Conservation (phyloP, 345 rosid species). For the Pugionium dolabratum region DNA sequence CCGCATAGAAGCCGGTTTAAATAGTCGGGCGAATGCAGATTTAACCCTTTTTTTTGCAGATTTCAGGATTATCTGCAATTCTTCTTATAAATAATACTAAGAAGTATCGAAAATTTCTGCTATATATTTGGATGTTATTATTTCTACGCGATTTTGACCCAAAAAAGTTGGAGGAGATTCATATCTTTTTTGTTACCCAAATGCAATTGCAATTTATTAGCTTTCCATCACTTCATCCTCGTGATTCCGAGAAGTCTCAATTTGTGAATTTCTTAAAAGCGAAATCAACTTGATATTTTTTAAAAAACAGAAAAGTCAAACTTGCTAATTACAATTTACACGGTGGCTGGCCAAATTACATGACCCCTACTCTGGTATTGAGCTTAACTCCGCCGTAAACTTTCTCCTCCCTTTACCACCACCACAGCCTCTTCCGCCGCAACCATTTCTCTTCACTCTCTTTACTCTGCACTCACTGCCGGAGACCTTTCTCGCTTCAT, state of each 20-base stretch:
- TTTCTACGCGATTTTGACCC: constrained; percentile 25
- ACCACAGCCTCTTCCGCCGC: constrained; percentile 37
- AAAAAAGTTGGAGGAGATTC: constrained; percentile 8
- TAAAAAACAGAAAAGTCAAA: constrained; percentile 6
- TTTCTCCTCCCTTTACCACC: constrained; percentile 45
- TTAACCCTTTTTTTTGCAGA: too few relatives aligned
- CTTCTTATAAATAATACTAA: too few relatives aligned
- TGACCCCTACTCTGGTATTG: constrained; percentile 69
- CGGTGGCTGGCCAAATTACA: constrained; percentile 20
- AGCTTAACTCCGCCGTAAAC: constrained; percentile 57
- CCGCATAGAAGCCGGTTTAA: too few relatives aligned
- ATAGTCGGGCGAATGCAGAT: too few relatives aligned
- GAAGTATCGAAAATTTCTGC: too few relatives aligned
- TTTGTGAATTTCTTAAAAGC: neutral
- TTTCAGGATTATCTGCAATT: too few relatives aligned
- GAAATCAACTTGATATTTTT: neutral
- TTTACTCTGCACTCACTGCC: constrained; percentile 13
- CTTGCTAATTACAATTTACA: constrained; percentile 33
- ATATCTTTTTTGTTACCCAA: neutral
- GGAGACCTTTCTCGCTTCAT: constrained; percentile 27
- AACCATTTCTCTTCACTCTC: constrained; percentile 27
- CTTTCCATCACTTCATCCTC: constrained; percentile 24
- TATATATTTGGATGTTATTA: too few relatives aligned
- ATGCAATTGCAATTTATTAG: neutral
- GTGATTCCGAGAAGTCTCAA: constrained; percentile 22